These are phyloP conservation scores for Rhytidiadelphus loreus DNA, from an alignment of 225 moss, liverwort and hornwort species.

Conservation along the genomic window DNA sequence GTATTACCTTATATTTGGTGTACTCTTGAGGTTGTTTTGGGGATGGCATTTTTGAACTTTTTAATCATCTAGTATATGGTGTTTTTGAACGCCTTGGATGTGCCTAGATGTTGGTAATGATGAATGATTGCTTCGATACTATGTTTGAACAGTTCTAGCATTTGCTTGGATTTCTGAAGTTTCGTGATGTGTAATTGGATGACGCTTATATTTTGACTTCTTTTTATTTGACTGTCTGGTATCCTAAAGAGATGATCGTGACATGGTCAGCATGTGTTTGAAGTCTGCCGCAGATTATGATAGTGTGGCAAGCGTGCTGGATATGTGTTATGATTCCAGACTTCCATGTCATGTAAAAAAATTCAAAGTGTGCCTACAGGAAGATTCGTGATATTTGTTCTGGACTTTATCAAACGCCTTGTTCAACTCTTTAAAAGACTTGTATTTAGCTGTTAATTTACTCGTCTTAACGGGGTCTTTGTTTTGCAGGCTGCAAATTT, in stretches of 20 bases:
- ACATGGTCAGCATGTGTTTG: background rate
- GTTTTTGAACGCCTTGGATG: background rate
- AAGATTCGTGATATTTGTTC: too few relatives aligned
- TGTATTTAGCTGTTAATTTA: too few relatives aligned
- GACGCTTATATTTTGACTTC: too few relatives aligned
- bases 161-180: background rate
- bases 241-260: background rate
- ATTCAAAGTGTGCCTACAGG: fast-evolving
- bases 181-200: background rate
- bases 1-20: too few relatives aligned
- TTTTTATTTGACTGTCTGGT: too few relatives aligned
- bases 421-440: too few relatives aligned
- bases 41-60: background rate
- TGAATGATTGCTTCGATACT: background rate
- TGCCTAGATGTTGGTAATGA: background rate
- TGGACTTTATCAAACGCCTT: too few relatives aligned
- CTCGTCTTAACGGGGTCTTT: too few relatives aligned
- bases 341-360: too few relatives aligned
- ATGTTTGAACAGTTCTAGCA: too few relatives aligned
- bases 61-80: too few relatives aligned
- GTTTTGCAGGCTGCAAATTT: conserved; percentile 60
- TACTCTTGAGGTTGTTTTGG: background rate
- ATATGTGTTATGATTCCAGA: background rate
- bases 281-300: background rate
- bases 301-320: background rate